These are phyloP conservation scores for Tetragonia tetragonoides DNA, from an alignment of 148 eudicot genomes.

Conservation along the genomic window DNA sequence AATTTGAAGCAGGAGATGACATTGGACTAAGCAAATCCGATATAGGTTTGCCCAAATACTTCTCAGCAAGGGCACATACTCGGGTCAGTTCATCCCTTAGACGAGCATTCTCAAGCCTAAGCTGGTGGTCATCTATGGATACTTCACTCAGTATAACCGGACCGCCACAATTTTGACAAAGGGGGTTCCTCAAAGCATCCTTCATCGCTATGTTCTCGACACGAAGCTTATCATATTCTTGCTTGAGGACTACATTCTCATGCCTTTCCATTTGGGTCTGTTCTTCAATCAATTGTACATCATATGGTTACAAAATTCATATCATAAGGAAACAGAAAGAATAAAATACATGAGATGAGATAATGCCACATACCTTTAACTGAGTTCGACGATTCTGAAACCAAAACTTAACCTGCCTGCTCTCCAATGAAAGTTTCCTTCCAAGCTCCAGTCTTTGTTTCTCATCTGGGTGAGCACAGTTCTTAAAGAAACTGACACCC, in stretches of 20 bases:
- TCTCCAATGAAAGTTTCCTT: constrained; percentile 52
- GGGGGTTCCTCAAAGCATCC: constrained; percentile 53
- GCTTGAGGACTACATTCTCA: constrained; percentile 56
- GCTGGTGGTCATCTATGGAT: constrained; percentile 42
- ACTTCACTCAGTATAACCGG: constrained; percentile 43
- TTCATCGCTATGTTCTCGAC: constrained; percentile 58
- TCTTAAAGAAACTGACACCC: constrained; percentile 54
- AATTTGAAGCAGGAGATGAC: constrained; percentile 26
- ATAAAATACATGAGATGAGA: constrained; percentile 5
- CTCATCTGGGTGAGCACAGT: constrained; percentile 79
- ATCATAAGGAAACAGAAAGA: not conserved
- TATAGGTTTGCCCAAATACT: constrained; percentile 45
- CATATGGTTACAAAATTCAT: not conserved
- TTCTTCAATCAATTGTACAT: constrained; percentile 3
- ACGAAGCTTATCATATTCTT: constrained; percentile 57
- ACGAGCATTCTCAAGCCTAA: constrained; percentile 58
- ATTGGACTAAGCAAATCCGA: constrained; percentile 35
- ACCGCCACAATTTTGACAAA: constrained; percentile 61
- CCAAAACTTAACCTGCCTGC: constrained; percentile 85
- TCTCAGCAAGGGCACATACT: constrained; percentile 40
- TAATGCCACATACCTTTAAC: constrained; percentile 56
- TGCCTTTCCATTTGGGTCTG: constrained; percentile 65
- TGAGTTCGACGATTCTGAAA: constrained; percentile 89
- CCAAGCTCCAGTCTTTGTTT: constrained; percentile 69
- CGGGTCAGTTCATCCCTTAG: constrained; percentile 60